phyloP scores from a whole-genome alignment of 805 yeast genomes.

The Barnettozyma sucrosica region DNA sequence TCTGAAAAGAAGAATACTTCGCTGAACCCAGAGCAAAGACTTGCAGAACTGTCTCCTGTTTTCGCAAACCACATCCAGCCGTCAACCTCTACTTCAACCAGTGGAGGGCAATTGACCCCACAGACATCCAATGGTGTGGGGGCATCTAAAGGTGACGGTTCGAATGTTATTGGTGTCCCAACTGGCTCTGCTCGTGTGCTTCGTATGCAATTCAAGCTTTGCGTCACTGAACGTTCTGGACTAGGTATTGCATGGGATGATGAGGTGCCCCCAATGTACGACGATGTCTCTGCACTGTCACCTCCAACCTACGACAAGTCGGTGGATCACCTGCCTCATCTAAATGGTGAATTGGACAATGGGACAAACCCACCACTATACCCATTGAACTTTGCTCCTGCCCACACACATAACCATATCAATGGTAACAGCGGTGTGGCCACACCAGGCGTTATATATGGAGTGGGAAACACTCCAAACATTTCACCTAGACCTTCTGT shows the following conservation, averaged over 20 bases:
- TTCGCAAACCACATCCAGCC: constrained; percentile 33
- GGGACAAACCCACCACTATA: constrained; percentile 24
- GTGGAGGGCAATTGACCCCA: constrained; percentile 3
- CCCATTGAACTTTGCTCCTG: constrained; percentile 22
- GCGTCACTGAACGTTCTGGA: constrained; percentile 85
- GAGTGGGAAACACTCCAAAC: constrained; percentile 39
- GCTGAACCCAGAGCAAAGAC: constrained; percentile 31
- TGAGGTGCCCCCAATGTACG: constrained; percentile 96
- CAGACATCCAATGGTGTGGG: background rate
- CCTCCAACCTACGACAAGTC: constrained; percentile 73
- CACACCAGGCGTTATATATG: constrained; percentile 36
- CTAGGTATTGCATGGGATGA: constrained; percentile 98
- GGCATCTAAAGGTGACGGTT: constrained; percentile 2
- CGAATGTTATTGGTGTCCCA: constrained; percentile 51
- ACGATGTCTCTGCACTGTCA: constrained; percentile 71
- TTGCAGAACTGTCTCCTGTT: constrained; percentile 40
- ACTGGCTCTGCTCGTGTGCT: constrained; percentile 95
- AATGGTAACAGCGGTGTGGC: constrained; percentile 18
- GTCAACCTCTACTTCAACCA: constrained; percentile 22
- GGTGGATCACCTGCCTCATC: constrained; percentile 5
- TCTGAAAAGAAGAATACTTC: constrained; percentile 9
- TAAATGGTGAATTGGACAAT: constrained; percentile 10
- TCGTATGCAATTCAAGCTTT: constrained; percentile 88
- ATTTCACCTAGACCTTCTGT: constrained; percentile 25
- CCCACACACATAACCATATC: constrained; percentile 23